Base-by-base conservation (phyloP, 179 eudicot species). In the Gypsophila paniculata region DNA sequence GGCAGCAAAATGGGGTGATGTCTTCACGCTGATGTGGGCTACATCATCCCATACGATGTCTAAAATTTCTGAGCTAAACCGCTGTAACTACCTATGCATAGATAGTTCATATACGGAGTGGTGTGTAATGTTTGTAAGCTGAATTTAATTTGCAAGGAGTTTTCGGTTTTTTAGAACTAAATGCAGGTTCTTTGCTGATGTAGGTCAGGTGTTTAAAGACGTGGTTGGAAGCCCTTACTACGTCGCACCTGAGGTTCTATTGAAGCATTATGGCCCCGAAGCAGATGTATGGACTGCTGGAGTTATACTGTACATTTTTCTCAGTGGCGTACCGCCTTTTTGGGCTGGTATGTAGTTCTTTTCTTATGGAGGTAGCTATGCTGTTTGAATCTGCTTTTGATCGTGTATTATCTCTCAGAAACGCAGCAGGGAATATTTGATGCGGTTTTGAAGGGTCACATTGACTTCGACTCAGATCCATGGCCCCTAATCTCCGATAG, bases 201-300 rank as follows among this genome's bases (percentile, higher is more conserved):
- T 85, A 91, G 95, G 88, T 73, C 95, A 91, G 79, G 72, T 81
- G 39, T 91, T 89, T 84, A 85, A 83, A 19, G 97, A 91, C 74
- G 95, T 91, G 59, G 92, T 91, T 68, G 97, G 97, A 81, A 91
- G 97, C 79, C 97, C 97, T 39, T 91, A 91, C 76, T 91, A 89
- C 79, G 95, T 91, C 22, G 95, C 97, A 57, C 97, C 97, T 23
- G 95, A 91, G 83, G 97, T 91, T 61, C 97, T 89, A 76, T 72
- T 81, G 80, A 91, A 89, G 86, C 86, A 85, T 68, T 91, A 91
- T 76, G 95, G 95, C 17, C 91, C 89, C 6, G 92, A 87, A 78
- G 94, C 97, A 75, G 97, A 91, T 82, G 97, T 91, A 29, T 91
- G 97, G 97, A 89, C 95, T 68, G 97, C 97, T 69, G 97, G 97